Evolutionary conservation across 768 basidiomycete genomes (phyloP), one percentile per base, ranked within the genome.

Genomic region (Tricholoma matsutake): DNA sequence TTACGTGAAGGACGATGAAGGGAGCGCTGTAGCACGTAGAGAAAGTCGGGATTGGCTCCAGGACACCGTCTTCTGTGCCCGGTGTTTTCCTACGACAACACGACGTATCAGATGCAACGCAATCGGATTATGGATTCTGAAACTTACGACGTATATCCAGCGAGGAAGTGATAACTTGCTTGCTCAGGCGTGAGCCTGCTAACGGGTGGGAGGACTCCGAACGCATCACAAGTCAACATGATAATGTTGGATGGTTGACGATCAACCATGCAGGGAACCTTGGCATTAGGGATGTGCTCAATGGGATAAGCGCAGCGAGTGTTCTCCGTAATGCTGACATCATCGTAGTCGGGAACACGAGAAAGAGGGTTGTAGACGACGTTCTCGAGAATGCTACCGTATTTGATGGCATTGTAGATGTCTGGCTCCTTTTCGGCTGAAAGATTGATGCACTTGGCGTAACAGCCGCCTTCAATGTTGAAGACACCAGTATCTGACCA

Each of bases 401-500:
- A 99, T 64, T 85, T 83, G 78, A 99, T 96, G 61, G 97, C 97
- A 70, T 86, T 89, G 84, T 78, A 96, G 71, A 99, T 99, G 74
- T 98, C 97, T 58, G 97, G 97, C 72, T 99, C 97, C 82, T 98
- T 98, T 78, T 97, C 93, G 22, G 87, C 86, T 43, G 94, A 94
- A 62, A 99, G 87, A 81, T 97, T 97, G 81, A 99, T 91, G 75
- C 86, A 89, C 79, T 99, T 98, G 76, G 96, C 96, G 73, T 98
- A 99, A 78, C 97, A 99, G 52, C 97, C 97, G 63, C 97, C 97
- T 71, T 99, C 97, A 70, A 99, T 99, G 83, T 98, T 98, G 87
- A 99, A 99, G 63, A 99, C 97, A 71, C 97, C 97, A n/a, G 83
- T 89, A 76, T 99, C 97, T 13, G 94, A 94, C 97, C 97, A 99